Evolutionary conservation across 1,139 yeast genomes (phyloP).

Genomic region (Ogataea hybrid): DNA sequence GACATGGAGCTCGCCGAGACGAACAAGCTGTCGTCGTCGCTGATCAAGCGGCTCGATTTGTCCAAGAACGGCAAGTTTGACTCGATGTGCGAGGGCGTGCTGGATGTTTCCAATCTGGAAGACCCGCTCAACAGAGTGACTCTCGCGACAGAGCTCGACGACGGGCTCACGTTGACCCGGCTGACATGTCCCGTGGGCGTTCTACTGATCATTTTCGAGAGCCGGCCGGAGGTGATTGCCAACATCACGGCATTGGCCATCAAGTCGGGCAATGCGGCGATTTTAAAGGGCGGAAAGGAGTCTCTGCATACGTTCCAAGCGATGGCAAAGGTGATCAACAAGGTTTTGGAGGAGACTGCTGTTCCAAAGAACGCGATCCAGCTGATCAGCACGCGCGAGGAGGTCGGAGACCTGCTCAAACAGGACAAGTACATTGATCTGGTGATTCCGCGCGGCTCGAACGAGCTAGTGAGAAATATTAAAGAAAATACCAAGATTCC

Average conservation of each 20-base stretch:
- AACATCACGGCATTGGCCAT: constrained; percentile 94
- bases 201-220: constrained; percentile 86
- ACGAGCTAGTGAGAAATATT: constrained; percentile 81
- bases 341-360: constrained; percentile 56
- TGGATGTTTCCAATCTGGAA: constrained; percentile 82
- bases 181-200: constrained; percentile 96
- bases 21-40: constrained; percentile 59
- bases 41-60: constrained; percentile 81
- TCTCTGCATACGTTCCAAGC: constrained; percentile 79
- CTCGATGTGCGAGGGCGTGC: constrained; percentile 89
- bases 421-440: constrained; percentile 91
- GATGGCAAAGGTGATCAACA: constrained; percentile 70
- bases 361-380: constrained; percentile 84
- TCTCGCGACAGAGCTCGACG: constrained; percentile 81
- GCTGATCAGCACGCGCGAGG: constrained; percentile 83
- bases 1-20: constrained; percentile 72
- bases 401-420: constrained; percentile 75
- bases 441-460: constrained; percentile 97
- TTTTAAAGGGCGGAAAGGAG: constrained; percentile 96
- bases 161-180: constrained; percentile 75
- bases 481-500: constrained; percentile 90
- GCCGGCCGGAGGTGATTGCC: constrained; percentile 98
- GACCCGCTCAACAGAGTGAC: constrained; percentile 91
- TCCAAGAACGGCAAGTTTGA: constrained; percentile 83
- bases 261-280: constrained; percentile 94